Evolutionary conservation across 345 rosid species (phyloP).

Genomic region (Cardamine occulta): DNA sequence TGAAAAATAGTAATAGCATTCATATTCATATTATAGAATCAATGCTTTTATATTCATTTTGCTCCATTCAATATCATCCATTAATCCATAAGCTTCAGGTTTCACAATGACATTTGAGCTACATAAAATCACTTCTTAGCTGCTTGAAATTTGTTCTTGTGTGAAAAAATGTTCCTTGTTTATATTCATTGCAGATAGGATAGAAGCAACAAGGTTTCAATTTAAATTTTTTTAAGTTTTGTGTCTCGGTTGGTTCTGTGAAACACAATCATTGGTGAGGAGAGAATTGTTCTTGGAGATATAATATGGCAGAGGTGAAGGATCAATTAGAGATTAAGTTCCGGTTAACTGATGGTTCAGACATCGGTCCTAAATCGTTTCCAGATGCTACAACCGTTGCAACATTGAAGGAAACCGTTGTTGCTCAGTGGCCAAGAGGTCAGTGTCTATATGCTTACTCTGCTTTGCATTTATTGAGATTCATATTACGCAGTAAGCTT

Average conservation of each 20-base stretch:
- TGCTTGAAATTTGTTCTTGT: conserved; percentile 1
- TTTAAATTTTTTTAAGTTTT: neutral
- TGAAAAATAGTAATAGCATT: too few relatives aligned
- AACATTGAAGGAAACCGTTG: conserved; percentile 80
- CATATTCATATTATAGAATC: neutral
- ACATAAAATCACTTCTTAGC: neutral
- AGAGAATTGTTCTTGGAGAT: conserved; percentile 29
- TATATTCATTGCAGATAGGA: conserved; percentile 10
- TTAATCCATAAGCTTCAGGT: neutral
- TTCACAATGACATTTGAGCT: conserved; percentile 10
- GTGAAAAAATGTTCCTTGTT: neutral
- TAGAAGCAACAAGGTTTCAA: neutral
- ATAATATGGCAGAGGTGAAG: conserved; percentile 69
- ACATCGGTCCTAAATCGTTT: conserved; percentile 84
- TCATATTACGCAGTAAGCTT: conserved; percentile 1
- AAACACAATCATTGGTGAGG: conserved; percentile 15
- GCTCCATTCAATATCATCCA: neutral
- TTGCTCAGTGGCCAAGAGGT: conserved; percentile 97
- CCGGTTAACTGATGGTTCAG: conserved; percentile 81
- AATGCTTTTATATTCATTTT: neutral
- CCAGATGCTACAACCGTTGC: conserved; percentile 82
- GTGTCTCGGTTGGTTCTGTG: conserved; percentile 17
- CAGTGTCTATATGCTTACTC: conserved; percentile 22
- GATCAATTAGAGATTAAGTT: conserved; percentile 92
- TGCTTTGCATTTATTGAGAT: neutral